phyloP scores from a whole-genome alignment of 2,329 filamentous ascomycete genomes.

The Cladosporium sp. region DNA sequence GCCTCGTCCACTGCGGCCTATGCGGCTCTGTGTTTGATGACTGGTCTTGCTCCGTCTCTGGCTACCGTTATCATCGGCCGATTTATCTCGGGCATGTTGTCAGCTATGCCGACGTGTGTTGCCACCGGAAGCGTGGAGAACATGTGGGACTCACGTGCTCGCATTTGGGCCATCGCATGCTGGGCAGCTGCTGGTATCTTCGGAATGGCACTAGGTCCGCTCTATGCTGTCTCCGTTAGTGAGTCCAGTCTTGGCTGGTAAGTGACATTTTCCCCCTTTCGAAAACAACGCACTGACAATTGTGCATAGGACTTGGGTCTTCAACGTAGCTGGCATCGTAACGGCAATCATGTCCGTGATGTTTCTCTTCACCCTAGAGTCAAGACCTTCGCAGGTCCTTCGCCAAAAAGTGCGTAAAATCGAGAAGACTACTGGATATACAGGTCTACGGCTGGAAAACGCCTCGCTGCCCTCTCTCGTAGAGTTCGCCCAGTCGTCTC shows the following conservation, averaged over 20 bases:
- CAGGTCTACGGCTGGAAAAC: conserved; percentile 31
- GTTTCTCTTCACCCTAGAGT: conserved; percentile 40
- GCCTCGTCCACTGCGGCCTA: conserved; percentile 32
- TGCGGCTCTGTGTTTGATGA: conserved; percentile 35
- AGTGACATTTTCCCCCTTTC: neutral
- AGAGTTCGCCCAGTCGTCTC: conserved; percentile 35
- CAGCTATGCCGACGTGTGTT: conserved; percentile 46
- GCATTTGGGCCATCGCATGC: conserved; percentile 34
- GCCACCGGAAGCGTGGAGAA: conserved; percentile 48
- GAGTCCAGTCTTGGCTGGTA: conserved; percentile 19
- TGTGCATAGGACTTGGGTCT: conserved; percentile 41
- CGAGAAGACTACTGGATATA: conserved; percentile 24
- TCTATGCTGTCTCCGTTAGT: conserved; percentile 13
- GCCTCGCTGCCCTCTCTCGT: conserved; percentile 36
- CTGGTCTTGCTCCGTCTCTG: conserved; percentile 35
- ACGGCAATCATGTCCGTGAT: conserved; percentile 33
- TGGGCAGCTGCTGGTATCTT: conserved; percentile 4
- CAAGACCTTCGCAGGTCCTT: conserved; percentile 42
- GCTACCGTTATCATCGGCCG: conserved; percentile 39
- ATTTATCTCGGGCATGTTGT: conserved; percentile 42
- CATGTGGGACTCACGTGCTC: conserved; percentile 42
- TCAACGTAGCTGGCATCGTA: conserved; percentile 39
- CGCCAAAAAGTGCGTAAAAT: conserved; percentile 31
- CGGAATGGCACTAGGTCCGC: conserved; percentile 1
- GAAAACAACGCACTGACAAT: neutral